phyloP scores from a whole-genome alignment of 176 grass and related monocot genomes.

The Chloris gayana region DNA sequence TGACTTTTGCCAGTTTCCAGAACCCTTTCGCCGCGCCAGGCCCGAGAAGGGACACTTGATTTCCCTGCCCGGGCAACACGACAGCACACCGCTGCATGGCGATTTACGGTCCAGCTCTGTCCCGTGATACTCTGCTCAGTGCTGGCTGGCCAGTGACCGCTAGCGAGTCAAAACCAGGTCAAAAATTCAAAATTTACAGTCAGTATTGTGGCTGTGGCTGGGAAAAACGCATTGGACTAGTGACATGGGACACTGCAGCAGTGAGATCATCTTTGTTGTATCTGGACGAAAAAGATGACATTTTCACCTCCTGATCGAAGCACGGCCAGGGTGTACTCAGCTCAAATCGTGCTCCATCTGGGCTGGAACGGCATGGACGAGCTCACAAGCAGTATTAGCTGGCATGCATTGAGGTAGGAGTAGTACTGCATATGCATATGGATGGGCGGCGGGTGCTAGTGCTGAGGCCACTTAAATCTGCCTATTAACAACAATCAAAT shows the following conservation, averaged over 20 bases:
- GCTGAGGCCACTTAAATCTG: neutral
- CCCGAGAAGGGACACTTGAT: conserved; percentile 25
- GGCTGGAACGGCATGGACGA: neutral
- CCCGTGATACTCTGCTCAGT: conserved; percentile 18
- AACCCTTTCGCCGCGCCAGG: conserved; percentile 30
- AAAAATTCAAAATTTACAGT: neutral
- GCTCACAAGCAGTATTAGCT: conserved; percentile 11
- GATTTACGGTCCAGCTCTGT: neutral
- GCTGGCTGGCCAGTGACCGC: no score
- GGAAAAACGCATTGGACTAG: neutral
- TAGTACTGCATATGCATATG: neutral
- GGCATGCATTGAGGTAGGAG: neutral
- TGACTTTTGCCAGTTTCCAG: conserved; percentile 43
- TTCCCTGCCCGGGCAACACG: conserved; percentile 36
- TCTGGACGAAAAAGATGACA: no score
- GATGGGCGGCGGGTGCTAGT: neutral
- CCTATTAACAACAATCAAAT: neutral
- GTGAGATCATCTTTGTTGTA: neutral
- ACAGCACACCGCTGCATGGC: neutral
- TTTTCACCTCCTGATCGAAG: no score
- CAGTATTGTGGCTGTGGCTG: neutral
- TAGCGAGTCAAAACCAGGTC: neutral
- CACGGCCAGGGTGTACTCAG: neutral
- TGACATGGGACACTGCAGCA: neutral
- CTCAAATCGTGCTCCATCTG: neutral